Conservation (phyloP, 768 basidiomycete species). For the Kwoniella newhampshirensis region DNA sequence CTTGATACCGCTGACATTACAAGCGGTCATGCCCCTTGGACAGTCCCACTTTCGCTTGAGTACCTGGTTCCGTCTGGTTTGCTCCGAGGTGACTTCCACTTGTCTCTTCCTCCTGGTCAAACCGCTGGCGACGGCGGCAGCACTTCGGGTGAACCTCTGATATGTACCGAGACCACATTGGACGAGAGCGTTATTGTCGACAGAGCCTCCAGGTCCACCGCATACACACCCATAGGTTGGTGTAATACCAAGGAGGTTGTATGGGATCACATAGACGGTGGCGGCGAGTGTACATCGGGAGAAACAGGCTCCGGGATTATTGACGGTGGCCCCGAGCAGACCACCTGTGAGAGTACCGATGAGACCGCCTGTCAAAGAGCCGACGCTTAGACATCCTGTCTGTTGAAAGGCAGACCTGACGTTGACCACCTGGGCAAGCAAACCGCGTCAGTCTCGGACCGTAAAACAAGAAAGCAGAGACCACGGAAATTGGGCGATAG, state of each 20-base stretch:
- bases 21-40: constrained; percentile 1
- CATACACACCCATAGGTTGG: not conserved
- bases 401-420: not conserved
- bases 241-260: not conserved
- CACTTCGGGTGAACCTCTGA: not conserved
- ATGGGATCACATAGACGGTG: not conserved
- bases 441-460: not conserved
- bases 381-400: not conserved
- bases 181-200: not conserved
- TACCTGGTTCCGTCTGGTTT: not conserved
- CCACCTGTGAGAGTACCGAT: not conserved
- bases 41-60: not conserved
- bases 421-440: not conserved
- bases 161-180: not conserved
- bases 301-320: not conserved
- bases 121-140: not conserved
- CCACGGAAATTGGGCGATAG: too few relatives aligned
- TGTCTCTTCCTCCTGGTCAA: not conserved
- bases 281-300: not conserved
- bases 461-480: too few relatives aligned
- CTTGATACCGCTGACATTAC: not conserved
- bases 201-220: not conserved
- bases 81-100: not conserved
- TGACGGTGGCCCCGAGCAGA: not conserved
- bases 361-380: not conserved